A percentile compares a stretch with the other conserved stretches of the same genome.
These are phyloP conservation scores for Hemisphaericaspora nanyangensis DNA, from an alignment of 805 yeast species.

Conservation along the genomic window DNA sequence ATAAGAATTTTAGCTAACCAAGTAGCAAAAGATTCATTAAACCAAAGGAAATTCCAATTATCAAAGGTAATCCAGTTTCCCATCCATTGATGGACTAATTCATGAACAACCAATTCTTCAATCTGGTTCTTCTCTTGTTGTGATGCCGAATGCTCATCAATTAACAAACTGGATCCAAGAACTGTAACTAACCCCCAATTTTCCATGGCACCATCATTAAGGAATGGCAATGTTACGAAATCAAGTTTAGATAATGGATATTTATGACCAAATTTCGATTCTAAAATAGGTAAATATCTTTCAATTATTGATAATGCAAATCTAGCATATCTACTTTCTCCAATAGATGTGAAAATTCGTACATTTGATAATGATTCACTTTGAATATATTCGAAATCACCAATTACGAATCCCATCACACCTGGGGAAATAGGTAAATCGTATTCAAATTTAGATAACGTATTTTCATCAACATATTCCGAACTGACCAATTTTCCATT, in stretches of 20 bases:
- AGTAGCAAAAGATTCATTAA: slow-evolving; percentile 79
- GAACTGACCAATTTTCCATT: slow-evolving; percentile 25
- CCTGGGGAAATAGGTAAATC: slow-evolving; percentile 53
- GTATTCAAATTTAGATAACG: slow-evolving; percentile 38
- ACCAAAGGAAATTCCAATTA: slow-evolving; percentile 67
- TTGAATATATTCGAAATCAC: slow-evolving; percentile 51
- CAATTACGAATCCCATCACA: slow-evolving; percentile 63
- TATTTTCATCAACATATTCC: slow-evolving; percentile 9
- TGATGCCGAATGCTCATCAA: slow-evolving; percentile 20
- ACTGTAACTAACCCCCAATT: slow-evolving; percentile 69
- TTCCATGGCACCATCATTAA: slow-evolving; percentile 79
- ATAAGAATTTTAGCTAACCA: slow-evolving; percentile 44
- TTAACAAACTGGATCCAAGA: slow-evolving; percentile 44
- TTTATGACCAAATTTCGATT: slow-evolving; percentile 34
- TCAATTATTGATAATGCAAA: slow-evolving; percentile 49
- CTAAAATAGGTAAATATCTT: slow-evolving; percentile 46
- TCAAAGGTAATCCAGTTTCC: slow-evolving; percentile 68
- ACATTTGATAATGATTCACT: slow-evolving; percentile 6
- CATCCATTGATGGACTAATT: slow-evolving; percentile 76
- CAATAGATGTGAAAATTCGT: slow-evolving; percentile 53
- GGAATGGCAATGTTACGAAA: slow-evolving; percentile 63
- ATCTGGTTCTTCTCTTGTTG: slow-evolving; percentile 27
- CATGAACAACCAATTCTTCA: slow-evolving; percentile 63
- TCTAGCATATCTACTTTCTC: slow-evolving; percentile 44
- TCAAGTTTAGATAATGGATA: slow-evolving; percentile 68